Base-by-base conservation (phyloP, 768 basidiomycete genomes). In the Lentinula lateritia region DNA sequence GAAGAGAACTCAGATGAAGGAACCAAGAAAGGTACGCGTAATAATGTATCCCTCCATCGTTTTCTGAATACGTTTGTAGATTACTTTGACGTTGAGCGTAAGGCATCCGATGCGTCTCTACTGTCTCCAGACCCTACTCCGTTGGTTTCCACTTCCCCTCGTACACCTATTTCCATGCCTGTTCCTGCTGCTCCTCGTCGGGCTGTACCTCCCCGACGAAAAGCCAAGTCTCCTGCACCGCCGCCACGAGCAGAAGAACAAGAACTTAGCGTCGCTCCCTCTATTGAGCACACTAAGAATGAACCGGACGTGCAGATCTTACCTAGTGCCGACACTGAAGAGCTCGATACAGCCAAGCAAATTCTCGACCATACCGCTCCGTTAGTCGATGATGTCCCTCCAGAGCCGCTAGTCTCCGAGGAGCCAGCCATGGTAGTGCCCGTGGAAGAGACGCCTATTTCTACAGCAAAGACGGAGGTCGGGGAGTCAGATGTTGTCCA, bases 161-260 rank as follows among this genome's bases (percentile, higher is more conserved):
- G 78, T 39, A 74, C 72, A 23, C 83, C 83, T 16, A 63, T 76
- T 5, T 77, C 84, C 0, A 92, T 93, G 86, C 90, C 91, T 20
- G 78, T 90, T 4, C 90, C 91, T 13, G 81, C 83, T 13, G 86
- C 78, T 16, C 91, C 92, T 46, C 84, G 88, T 48, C 83, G 92
- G 5, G 81, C 89, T 28, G 91, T 80, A 3, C 90, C 89, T 52
- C 92, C 92, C 8, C 78, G 91, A 45, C 86, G 80, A 73, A 89
- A 89, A 67, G 68, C 75, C 52, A 88, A 84, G 70, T 80, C 83
- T 0, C 74, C 78, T n/a, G 72, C 80, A 10, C 73, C 79, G 7
- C 64, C 68, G 5, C 54, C 67, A 50, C 61, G 36, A 10, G 35
- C 5, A 15, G 36, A 36, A 18, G 48, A 42, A 28, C 38, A 39